Percentiles rank a stretch among this genome's conserved stretches.
phyloP scores from a whole-genome alignment of 2,329 filamentous ascomycete species.

The Alternaria hordeiaustralica region DNA sequence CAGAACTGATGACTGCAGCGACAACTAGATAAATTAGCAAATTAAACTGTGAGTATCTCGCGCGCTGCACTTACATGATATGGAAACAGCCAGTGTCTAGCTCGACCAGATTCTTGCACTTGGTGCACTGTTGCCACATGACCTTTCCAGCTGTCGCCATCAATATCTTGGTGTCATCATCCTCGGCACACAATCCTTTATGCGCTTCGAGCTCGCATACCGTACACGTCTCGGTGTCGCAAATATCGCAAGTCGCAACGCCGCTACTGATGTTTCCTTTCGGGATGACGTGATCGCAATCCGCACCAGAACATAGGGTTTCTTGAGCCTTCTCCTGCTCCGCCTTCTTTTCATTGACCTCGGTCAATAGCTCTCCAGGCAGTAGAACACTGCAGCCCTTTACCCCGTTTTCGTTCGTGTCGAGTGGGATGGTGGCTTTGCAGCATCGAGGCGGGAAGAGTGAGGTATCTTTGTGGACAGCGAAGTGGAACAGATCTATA shows the following conservation, averaged over 20 bases:
- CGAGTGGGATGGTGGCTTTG: constrained; percentile 21
- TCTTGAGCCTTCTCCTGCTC: background rate
- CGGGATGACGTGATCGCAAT: background rate
- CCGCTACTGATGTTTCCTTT: background rate
- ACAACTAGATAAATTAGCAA: background rate
- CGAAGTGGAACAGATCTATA: background rate
- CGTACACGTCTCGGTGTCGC: background rate
- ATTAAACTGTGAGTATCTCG: fast-evolving
- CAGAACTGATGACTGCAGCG: constrained; percentile 27
- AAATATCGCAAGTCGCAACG: background rate
- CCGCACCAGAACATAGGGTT: background rate
- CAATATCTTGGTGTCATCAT: constrained; percentile 28
- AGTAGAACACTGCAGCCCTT: constrained; percentile 6
- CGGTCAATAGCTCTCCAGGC: background rate
- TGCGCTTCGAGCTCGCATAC: background rate
- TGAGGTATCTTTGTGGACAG: constrained; percentile 8
- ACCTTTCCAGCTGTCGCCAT: constrained; percentile 9
- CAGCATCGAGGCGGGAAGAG: constrained; percentile 40
- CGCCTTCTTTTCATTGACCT: background rate
- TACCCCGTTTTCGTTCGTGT: constrained; percentile 13
- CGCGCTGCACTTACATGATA: constrained; percentile 13
- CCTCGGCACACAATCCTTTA: constrained; percentile 2
- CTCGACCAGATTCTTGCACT: constrained; percentile 29
- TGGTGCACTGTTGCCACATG: constrained; percentile 26
- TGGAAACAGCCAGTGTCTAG: constrained; percentile 26